phyloP scores from a whole-genome alignment of 2,329 filamentous ascomycete genomes.

The Trichophyton mentagrophytes region DNA sequence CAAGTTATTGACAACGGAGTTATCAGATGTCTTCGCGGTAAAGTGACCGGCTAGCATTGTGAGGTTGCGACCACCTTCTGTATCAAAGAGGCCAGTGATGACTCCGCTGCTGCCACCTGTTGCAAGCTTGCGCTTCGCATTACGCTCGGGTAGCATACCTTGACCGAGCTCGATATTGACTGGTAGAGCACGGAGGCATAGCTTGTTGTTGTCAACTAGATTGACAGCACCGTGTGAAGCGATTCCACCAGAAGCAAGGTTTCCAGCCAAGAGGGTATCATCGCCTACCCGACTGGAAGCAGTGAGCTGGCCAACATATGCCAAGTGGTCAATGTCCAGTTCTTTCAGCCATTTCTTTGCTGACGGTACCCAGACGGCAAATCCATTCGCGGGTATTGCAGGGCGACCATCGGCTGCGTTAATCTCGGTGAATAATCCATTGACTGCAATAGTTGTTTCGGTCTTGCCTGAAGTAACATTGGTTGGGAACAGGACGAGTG shows the following conservation, averaged over 20 bases:
- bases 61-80: constrained; percentile 43
- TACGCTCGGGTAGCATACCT: constrained; percentile 15
- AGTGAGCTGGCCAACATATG: constrained; percentile 60
- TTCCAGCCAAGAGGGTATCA: constrained; percentile 63
- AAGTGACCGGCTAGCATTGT: constrained; percentile 87
- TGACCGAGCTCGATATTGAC: constrained; percentile 37
- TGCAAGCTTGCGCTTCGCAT: constrained; percentile 20
- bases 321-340: constrained; percentile 49
- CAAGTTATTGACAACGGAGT: constrained; percentile 63
- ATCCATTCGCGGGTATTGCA: constrained; percentile 53
- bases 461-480: constrained; percentile 58
- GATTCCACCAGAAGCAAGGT: constrained; percentile 61
- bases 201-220: constrained; percentile 35
- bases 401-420: constrained; percentile 42
- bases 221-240: constrained; percentile 60
- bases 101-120: constrained; percentile 24
- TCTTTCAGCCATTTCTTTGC: constrained; percentile 78
- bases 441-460: constrained; percentile 66
- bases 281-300: constrained; percentile 53
- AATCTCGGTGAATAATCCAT: constrained; percentile 64
- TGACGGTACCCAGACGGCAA: constrained; percentile 87
- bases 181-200: constrained; percentile 30
- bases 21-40: constrained; percentile 53
- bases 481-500: constrained; percentile 62
- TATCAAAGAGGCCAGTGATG: constrained; percentile 18